Conservation (phyloP, 139 green algal genomes). For the Coccomyxa sp. region DNA sequence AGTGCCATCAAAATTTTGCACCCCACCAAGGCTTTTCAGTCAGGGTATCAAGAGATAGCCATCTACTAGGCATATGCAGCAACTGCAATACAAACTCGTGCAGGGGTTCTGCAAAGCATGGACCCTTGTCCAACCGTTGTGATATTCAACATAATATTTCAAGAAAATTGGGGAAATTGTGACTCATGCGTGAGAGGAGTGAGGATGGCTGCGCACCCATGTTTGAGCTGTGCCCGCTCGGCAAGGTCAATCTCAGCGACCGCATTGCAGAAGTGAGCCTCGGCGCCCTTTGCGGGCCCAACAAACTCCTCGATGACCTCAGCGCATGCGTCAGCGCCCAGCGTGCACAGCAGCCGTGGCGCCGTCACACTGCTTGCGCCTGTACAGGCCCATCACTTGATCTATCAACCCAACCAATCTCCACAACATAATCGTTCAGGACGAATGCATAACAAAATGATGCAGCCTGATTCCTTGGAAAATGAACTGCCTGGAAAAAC, state of each 20-base stretch:
- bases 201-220: conserved; percentile 19
- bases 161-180: too few species aligned
- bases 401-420: not conserved
- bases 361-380: conserved; percentile 17
- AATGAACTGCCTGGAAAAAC: not conserved
- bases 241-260: conserved; percentile 69
- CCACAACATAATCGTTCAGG: not conserved
- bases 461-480: not conserved
- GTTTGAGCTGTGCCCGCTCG: conserved; percentile 51
- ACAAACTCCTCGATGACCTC: conserved; percentile 81
- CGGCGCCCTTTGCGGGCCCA: not conserved
- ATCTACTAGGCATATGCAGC: too few species aligned
- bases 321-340: conserved; percentile 31
- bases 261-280: conserved; percentile 47
- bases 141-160: too few species aligned
- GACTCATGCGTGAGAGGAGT: not conserved
- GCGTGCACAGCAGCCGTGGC: conserved; percentile 62
- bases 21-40: too few species aligned
- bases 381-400: not conserved
- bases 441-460: not conserved
- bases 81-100: too few species aligned
- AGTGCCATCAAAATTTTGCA: too few species aligned
- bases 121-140: too few species aligned
- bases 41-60: too few species aligned
- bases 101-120: too few species aligned